These are phyloP conservation scores for Saccharum spontaneum DNA, from an alignment of 176 grass and related monocot genomes.

Conservation along the genomic window DNA sequence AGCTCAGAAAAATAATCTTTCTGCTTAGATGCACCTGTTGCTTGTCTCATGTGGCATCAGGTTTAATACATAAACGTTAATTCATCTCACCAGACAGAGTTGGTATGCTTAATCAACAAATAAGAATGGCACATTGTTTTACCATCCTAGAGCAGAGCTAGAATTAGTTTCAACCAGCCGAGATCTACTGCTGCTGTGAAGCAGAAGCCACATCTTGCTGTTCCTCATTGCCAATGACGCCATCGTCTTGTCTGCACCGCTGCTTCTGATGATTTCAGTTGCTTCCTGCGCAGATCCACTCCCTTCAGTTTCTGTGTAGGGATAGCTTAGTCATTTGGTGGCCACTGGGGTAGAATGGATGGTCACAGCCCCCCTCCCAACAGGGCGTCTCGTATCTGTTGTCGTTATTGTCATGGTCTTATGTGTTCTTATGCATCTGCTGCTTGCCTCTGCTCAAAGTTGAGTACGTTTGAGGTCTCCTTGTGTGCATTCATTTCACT, in stretches of 20 bases:
- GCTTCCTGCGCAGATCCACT: not conserved
- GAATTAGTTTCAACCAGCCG: not conserved
- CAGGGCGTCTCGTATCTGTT: not conserved
- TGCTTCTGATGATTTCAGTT: not conserved
- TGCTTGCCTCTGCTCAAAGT: not conserved
- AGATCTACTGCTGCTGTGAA: not conserved
- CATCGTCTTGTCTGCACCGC: not conserved
- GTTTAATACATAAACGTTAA: not conserved
- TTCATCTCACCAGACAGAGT: not conserved
- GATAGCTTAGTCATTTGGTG: not conserved
- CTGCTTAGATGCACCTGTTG: not conserved
- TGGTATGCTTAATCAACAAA: not conserved
- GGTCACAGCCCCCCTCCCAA: not conserved
- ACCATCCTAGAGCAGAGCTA: not conserved
- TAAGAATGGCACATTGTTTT: not conserved
- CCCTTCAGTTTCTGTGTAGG: not conserved
- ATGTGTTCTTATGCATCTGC: not conserved
- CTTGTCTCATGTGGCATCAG: not conserved
- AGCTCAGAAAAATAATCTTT: not conserved
- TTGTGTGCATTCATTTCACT: not conserved
- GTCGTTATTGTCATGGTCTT: not conserved
- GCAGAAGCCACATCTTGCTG: not conserved
- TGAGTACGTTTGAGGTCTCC: not conserved
- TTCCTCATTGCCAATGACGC: not conserved
- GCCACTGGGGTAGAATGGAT: not conserved